Evolutionary conservation across 1,284 basidiomycete genomes (phyloP).

Genomic region (Naganishia cerealis): DNA sequence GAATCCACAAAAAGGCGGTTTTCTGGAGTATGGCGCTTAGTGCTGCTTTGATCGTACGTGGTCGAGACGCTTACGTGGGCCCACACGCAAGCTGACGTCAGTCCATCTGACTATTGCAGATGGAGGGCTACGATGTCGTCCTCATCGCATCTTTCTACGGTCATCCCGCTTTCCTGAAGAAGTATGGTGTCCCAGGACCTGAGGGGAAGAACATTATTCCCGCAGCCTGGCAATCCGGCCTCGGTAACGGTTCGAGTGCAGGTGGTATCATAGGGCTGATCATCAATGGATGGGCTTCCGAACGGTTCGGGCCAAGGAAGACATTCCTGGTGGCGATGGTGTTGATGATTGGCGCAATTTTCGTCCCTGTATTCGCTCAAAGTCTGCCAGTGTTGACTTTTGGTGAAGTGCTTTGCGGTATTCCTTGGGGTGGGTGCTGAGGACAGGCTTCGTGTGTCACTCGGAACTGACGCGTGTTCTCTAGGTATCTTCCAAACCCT

Average conservation of each 20-base stretch:
- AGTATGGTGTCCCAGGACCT: constrained; percentile 38
- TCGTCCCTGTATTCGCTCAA: constrained; percentile 50
- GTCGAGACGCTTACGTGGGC: not conserved
- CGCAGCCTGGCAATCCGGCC: constrained; percentile 55
- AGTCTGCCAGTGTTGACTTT: constrained; percentile 48
- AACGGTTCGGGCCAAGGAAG: constrained; percentile 51
- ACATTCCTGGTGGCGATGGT: constrained; percentile 49
- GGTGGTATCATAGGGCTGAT: constrained; percentile 51
- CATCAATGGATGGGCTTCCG: constrained; percentile 50
- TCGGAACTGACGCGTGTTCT: not conserved
- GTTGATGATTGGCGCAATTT: constrained; percentile 39
- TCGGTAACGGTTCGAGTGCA: constrained; percentile 47
- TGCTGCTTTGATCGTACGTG: constrained; percentile 40
- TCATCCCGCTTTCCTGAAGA: constrained; percentile 46
- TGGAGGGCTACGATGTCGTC: constrained; percentile 54
- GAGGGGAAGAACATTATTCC: constrained; percentile 44
- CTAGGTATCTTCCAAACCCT: constrained; percentile 52
- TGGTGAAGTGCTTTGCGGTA: constrained; percentile 50
- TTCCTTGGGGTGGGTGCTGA: constrained; percentile 54
- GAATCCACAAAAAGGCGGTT: constrained; percentile 55
- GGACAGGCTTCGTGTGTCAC: not conserved
- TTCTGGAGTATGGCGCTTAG: constrained; percentile 54
- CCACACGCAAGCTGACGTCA: constrained; percentile 9
- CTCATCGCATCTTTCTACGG: constrained; percentile 53
- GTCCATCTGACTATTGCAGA: constrained; percentile 40